phyloP scores from a whole-genome alignment of 805 yeast genomes.

The Wickerhamiella musiphila region DNA sequence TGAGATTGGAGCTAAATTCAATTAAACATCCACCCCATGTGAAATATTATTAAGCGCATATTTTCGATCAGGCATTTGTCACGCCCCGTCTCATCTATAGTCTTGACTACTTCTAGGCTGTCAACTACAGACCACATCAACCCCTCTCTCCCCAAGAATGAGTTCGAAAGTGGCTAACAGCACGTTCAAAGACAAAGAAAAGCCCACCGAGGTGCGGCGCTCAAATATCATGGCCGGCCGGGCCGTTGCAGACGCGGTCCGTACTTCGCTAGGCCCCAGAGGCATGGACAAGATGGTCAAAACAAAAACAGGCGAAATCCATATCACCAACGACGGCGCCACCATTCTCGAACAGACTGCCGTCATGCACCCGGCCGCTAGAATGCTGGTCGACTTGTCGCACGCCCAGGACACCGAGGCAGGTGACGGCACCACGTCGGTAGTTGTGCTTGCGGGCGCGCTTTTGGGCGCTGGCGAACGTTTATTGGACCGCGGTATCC shows the following conservation, averaged over 20 bases:
- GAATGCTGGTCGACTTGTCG: conserved; percentile 91
- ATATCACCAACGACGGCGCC: conserved; percentile 96
- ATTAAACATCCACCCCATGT: no score
- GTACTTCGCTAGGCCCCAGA: conserved; percentile 93
- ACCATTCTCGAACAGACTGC: conserved; percentile 96
- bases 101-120: no score
- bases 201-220: conserved; percentile 86
- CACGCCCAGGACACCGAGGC: conserved; percentile 98
- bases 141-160: no score
- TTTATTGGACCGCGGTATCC: conserved; percentile 71
- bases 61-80: no score
- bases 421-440: conserved; percentile 99
- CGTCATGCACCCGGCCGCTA: conserved; percentile 94
- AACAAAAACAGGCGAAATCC: conserved; percentile 79
- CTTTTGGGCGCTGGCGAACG: conserved; percentile 88
- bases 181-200: conserved; percentile 80
- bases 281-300: conserved; percentile 98
- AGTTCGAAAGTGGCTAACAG: no score
- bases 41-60: no score
- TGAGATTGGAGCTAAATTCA: no score
- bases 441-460: conserved; percentile 89
- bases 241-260: conserved; percentile 87
- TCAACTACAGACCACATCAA: no score
- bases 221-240: conserved; percentile 82
- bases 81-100: no score